Percentiles rank a stretch among this genome's conserved stretches.
Conservation (phyloP, 2,329 filamentous ascomycete species). For the Calonectria pauciramosa region DNA sequence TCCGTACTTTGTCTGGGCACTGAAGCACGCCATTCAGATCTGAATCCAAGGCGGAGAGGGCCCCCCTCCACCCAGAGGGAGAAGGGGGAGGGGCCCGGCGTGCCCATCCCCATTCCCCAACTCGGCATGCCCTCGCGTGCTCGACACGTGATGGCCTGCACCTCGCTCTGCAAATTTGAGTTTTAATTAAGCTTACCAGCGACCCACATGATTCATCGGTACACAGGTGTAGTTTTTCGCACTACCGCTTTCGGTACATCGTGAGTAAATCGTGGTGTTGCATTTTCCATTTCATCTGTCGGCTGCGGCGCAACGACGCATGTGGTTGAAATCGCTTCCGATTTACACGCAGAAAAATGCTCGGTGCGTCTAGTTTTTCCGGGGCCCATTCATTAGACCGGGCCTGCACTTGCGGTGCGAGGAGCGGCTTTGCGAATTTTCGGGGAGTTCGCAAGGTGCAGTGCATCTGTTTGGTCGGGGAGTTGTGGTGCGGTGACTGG, state of each 20-base stretch:
- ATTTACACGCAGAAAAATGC: not conserved
- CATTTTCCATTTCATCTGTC: not conserved
- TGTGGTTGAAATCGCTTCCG: not conserved
- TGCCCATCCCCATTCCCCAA: not conserved
- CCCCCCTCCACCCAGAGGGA: not conserved
- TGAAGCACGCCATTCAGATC: not conserved
- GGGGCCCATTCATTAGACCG: not conserved
- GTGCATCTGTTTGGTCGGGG: not conserved
- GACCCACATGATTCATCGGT: not conserved
- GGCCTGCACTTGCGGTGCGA: not conserved
- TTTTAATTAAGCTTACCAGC: constrained; percentile 29
- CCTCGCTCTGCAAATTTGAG: constrained; percentile 17
- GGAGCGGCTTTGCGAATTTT: not conserved
- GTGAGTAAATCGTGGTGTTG: not conserved
- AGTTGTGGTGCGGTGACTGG: not conserved
- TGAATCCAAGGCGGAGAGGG: not conserved
- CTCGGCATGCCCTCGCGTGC: constrained; percentile 12
- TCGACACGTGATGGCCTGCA: constrained; percentile 20
- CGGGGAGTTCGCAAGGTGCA: not conserved
- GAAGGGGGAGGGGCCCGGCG: not conserved
- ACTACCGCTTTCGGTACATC: not conserved
- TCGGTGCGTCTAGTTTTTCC: constrained; percentile 7
- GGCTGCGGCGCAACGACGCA: not conserved
- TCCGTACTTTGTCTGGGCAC: constrained; percentile 18
- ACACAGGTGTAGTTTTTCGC: not conserved